A percentile compares a stretch with the other conserved stretches of the same genome.
Conservation (phyloP, 192 early-diverging fungal genomes). For the Coemansia brasiliensis region DNA sequence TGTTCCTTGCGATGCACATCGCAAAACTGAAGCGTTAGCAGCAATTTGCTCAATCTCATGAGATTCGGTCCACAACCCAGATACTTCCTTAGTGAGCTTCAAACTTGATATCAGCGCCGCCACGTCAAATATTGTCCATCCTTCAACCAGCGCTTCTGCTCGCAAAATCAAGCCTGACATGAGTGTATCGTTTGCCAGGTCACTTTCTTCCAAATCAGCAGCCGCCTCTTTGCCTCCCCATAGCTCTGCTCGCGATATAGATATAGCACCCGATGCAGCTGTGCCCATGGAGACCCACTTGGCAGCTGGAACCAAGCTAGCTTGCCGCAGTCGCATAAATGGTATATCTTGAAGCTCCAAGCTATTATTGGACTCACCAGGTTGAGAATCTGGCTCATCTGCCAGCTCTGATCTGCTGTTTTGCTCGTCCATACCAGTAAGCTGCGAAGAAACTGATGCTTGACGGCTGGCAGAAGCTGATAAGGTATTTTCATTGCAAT, state of each 20-base stretch:
- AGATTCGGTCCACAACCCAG: slow-evolving; percentile 27
- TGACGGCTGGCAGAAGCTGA: slow-evolving; percentile 1
- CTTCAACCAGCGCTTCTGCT: slow-evolving; percentile 28
- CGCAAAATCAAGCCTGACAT: slow-evolving; percentile 23
- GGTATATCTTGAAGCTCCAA: slow-evolving; percentile 13
- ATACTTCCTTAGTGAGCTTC: background rate
- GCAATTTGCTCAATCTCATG: slow-evolving; percentile 12
- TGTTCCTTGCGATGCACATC: slow-evolving; percentile 11
- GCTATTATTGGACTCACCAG: background rate
- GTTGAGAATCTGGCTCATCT: background rate
- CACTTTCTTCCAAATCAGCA: background rate
- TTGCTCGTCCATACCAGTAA: background rate
- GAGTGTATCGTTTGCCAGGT: background rate
- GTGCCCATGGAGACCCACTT: slow-evolving; percentile 26
- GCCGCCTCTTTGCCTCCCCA: slow-evolving; percentile 4
- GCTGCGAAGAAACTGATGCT: background rate
- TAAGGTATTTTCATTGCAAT: background rate
- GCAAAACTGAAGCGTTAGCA: slow-evolving; percentile 6
- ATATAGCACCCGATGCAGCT: slow-evolving; percentile 12
- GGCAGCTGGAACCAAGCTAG: background rate
- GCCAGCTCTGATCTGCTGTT: background rate
- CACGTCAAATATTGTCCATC: slow-evolving; percentile 48
- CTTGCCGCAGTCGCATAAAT: slow-evolving; percentile 21
- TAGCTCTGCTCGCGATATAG: slow-evolving; percentile 16
- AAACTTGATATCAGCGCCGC: slow-evolving; percentile 1